phyloP scores from a whole-genome alignment of 2,329 filamentous ascomycete genomes.

The Zymoseptoria ardabiliae region DNA sequence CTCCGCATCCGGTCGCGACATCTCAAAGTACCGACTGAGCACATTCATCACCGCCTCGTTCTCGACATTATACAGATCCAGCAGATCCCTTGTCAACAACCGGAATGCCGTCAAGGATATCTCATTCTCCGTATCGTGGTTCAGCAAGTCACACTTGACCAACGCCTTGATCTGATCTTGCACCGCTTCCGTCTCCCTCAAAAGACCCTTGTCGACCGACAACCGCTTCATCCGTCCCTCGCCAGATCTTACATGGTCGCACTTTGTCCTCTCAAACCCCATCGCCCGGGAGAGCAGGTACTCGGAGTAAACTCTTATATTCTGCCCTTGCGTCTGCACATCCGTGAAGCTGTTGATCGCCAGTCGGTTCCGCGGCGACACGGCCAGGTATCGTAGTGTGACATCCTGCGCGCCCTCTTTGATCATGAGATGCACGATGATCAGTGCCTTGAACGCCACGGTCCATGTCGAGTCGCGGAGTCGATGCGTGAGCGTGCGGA shows the following conservation, averaged over 20 bases:
- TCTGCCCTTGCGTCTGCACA: constrained; percentile 88
- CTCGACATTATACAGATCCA: constrained; percentile 86
- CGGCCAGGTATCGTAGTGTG: constrained; percentile 75
- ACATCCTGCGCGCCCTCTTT: constrained; percentile 86
- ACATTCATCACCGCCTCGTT: constrained; percentile 98
- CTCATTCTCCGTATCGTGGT: constrained; percentile 87
- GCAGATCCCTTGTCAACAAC: constrained; percentile 78
- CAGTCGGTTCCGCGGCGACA: constrained; percentile 67
- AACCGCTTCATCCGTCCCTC: constrained; percentile 78
- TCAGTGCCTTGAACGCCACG: constrained; percentile 96
- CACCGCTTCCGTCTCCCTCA: constrained; percentile 85
- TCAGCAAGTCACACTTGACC: constrained; percentile 82
- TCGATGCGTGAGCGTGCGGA: constrained; percentile 80
- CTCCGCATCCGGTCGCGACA: constrained; percentile 90
- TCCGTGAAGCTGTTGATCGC: constrained; percentile 89
- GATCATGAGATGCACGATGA: constrained; percentile 95
- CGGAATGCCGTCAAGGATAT: constrained; percentile 93
- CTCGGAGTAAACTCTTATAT: constrained; percentile 83
- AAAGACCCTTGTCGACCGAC: constrained; percentile 80
- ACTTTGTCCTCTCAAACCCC: constrained; percentile 74
- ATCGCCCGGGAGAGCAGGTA: constrained; percentile 78
- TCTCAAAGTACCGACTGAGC: constrained; percentile 93
- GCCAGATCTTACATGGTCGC: constrained; percentile 80
- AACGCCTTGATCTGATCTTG: constrained; percentile 81
- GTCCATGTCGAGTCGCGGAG: constrained; percentile 97